A percentile compares a stretch with the other conserved stretches of the same genome.
These are phyloP conservation scores for Xylaria sp. DNA, from an alignment of 2,329 filamentous ascomycete species.

Conservation along the genomic window DNA sequence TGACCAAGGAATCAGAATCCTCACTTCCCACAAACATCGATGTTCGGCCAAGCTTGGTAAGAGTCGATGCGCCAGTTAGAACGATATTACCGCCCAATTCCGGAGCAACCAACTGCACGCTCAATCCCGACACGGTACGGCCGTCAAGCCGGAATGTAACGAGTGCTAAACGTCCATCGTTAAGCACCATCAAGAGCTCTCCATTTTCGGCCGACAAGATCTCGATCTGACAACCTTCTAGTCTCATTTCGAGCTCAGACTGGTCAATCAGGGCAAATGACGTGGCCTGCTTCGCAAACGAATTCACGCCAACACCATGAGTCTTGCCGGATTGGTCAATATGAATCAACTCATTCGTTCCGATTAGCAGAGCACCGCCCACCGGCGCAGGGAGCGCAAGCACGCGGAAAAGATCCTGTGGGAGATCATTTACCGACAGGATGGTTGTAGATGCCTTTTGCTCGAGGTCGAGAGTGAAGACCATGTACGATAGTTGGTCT, in stretches of 20 bases:
- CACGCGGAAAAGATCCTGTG: conserved; percentile 79
- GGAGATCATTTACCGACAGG: conserved; percentile 76
- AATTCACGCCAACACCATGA: conserved; percentile 87
- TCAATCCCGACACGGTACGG: conserved; percentile 80
- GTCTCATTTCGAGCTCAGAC: conserved; percentile 67
- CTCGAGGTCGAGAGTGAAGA: conserved; percentile 91
- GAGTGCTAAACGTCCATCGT: conserved; percentile 67
- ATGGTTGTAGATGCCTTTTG: conserved; percentile 91
- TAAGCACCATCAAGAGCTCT: conserved; percentile 78
- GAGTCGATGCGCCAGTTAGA: conserved; percentile 59
- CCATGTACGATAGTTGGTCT: conserved; percentile 83
- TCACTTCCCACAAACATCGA: conserved; percentile 82
- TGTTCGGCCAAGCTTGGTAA: conserved; percentile 61
- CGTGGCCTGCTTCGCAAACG: conserved; percentile 77
- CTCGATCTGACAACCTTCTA: conserved; percentile 78
- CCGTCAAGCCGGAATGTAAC: conserved; percentile 84
- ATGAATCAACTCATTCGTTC: conserved; percentile 86
- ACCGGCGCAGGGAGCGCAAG: conserved; percentile 79
- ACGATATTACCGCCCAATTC: conserved; percentile 61
- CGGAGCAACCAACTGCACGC: conserved; percentile 58
- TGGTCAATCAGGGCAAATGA: conserved; percentile 83
- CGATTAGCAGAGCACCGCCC: conserved; percentile 81
- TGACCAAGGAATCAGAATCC: conserved; percentile 69
- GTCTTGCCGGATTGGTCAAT: conserved; percentile 93
- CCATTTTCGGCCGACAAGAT: conserved; percentile 69